Evolutionary conservation across 352 stramenopile genomes (phyloP).

Genomic region (Halophytophthora polymorphica): DNA sequence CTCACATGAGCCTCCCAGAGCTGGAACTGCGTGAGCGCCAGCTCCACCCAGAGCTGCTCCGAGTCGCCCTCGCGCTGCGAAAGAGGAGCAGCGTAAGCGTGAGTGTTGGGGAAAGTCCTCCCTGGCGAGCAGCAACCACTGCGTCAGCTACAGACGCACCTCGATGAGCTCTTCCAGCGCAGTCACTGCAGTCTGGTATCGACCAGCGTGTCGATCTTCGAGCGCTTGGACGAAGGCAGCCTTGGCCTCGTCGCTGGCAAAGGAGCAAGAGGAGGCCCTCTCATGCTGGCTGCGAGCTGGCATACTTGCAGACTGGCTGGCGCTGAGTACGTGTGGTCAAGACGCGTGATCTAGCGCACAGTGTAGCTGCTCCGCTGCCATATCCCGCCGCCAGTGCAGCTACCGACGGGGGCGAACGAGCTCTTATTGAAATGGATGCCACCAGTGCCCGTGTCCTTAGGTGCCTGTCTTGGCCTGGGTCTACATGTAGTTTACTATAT

Average conservation of each 20-base stretch:
- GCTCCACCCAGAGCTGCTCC: slow-evolving; percentile 50
- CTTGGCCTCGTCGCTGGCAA: slow-evolving; percentile 30
- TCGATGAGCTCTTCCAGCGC: slow-evolving; percentile 44
- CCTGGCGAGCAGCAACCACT: no score
- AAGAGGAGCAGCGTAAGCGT: background rate
- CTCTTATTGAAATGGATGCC: no score
- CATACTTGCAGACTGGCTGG: no score
- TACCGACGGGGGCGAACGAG: no score
- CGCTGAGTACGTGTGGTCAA: no score
- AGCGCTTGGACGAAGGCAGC: slow-evolving; percentile 28
- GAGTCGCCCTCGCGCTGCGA: slow-evolving; percentile 53
- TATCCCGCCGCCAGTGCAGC: no score
- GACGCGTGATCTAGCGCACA: background rate
- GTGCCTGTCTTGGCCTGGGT: no score
- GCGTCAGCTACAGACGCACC: slow-evolving; percentile 17
- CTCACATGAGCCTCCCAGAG: slow-evolving; percentile 49
- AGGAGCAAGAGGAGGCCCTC: background rate
- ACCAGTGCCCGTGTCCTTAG: no score
- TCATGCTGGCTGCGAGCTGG: no score
- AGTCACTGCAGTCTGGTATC: slow-evolving; percentile 36
- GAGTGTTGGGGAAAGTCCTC: background rate
- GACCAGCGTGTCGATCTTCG: slow-evolving; percentile 29
- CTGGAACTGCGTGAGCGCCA: slow-evolving; percentile 58
- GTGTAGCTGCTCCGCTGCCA: background rate
- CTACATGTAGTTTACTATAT: no score